Conservation (phyloP, 169 alveolate species). For the Plasmodium vinckei region DNA sequence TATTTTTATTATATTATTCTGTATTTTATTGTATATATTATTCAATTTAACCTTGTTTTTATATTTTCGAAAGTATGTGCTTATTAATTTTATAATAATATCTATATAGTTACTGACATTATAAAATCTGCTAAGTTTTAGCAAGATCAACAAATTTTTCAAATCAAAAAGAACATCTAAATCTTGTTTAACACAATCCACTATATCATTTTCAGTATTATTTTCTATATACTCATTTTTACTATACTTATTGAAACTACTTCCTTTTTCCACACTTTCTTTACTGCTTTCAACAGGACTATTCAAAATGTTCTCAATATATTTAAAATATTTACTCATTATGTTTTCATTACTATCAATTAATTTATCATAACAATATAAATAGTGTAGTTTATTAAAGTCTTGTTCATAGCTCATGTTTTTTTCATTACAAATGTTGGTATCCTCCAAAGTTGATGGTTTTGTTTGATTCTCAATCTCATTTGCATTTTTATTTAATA, state of each 20-base stretch:
- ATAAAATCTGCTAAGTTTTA: conserved; percentile 62
- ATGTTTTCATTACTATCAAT: conserved; percentile 64
- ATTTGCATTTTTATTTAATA: conserved; percentile 10
- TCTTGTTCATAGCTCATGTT: not conserved
- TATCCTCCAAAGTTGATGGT: not conserved
- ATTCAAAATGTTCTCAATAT: conserved; percentile 15
- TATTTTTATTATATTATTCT: conserved; percentile 50
- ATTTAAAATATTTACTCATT: conserved; percentile 73
- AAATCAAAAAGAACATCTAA: conserved; percentile 36
- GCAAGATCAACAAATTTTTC: conserved; percentile 58
- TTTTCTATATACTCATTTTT: not conserved
- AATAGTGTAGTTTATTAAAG: conserved; percentile 26
- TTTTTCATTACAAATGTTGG: not conserved
- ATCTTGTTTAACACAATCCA: conserved; percentile 21
- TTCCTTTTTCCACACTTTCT: not conserved
- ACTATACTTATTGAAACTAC: not conserved
- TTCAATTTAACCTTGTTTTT: conserved; percentile 17
- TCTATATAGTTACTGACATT: conserved; percentile 59
- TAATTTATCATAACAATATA: conserved; percentile 70
- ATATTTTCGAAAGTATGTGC: conserved; percentile 50
- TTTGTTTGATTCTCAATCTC: not conserved
- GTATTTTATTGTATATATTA: conserved; percentile 16
- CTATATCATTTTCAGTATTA: not conserved
- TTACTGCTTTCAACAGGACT: not conserved
- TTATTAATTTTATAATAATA: conserved; percentile 42